These are phyloP conservation scores for Pichia sp. DNA, from an alignment of 1,139 yeast species.

Conservation along the genomic window DNA sequence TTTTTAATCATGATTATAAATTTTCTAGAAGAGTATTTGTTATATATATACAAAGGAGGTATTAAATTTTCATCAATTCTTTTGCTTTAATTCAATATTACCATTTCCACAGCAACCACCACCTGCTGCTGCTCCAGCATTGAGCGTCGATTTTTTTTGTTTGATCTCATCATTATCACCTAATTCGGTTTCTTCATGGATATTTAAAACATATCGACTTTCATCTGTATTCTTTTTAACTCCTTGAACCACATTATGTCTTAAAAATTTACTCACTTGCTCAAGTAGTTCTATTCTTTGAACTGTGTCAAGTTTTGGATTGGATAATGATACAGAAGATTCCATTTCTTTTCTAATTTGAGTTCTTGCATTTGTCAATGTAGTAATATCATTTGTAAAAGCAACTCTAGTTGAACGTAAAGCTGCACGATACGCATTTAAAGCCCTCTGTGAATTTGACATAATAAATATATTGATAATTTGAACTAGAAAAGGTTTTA, in stretches of 20 bases:
- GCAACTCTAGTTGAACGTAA: constrained; percentile 63
- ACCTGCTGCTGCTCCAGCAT: constrained; percentile 26
- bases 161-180: constrained; percentile 77
- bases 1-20: too few species aligned
- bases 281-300: constrained; percentile 57
- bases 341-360: constrained; percentile 43
- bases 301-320: constrained; percentile 43
- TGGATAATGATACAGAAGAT: constrained; percentile 32
- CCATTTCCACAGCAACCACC: constrained; percentile 46
- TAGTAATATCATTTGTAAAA: constrained; percentile 49
- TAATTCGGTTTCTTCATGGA: constrained; percentile 77
- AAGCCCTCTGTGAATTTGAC: constrained; percentile 21
- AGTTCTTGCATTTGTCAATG: constrained; percentile 56
- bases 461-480: not conserved
- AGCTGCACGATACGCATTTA: constrained; percentile 59
- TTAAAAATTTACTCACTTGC: constrained; percentile 63
- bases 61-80: not conserved
- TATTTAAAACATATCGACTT: constrained; percentile 49
- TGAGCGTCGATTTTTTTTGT: constrained; percentile 29
- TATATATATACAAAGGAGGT: not conserved
- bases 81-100: constrained; percentile 19
- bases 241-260: constrained; percentile 82
- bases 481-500: not conserved
- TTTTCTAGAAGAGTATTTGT: too few species aligned
- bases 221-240: constrained; percentile 41